Evolutionary conservation across 2,329 filamentous ascomycete genomes (phyloP).

Genomic region (Fusarium subglutinans): DNA sequence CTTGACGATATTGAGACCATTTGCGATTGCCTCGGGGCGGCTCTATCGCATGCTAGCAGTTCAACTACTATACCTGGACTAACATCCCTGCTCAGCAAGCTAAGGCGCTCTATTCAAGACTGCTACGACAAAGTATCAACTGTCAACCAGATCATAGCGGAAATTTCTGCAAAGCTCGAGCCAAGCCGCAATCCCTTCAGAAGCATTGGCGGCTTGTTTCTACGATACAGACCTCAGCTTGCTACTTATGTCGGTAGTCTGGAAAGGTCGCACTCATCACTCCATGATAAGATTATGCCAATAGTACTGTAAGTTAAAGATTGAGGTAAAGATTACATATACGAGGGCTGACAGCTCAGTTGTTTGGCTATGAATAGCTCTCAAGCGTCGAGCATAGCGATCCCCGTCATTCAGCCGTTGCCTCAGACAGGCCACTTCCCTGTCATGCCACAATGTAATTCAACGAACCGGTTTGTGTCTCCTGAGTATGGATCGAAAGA

Average conservation of each 20-base stretch:
- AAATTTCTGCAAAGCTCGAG: neutral
- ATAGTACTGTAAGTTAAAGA: neutral
- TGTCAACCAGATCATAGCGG: neutral
- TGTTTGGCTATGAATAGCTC: neutral
- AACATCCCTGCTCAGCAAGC: neutral
- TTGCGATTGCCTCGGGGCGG: neutral
- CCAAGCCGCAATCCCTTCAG: neutral
- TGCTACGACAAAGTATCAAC: neutral
- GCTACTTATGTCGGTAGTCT: neutral
- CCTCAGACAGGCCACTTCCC: neutral
- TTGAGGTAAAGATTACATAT: neutral
- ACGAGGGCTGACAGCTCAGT: neutral
- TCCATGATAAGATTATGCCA: neutral
- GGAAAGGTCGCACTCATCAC: neutral
- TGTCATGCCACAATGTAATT: neutral
- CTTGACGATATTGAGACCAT: neutral
- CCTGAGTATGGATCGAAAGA: rapidly evolving
- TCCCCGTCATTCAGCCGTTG: neutral
- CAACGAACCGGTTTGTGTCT: too few species aligned
- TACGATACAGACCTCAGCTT: neutral
- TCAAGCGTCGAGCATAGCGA: neutral
- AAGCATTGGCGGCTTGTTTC: neutral
- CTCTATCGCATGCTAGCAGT: neutral
- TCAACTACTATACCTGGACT: rapidly evolving
- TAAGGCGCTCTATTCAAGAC: neutral